Base-by-base conservation (phyloP, 108 stramenopile genomes). In the Discostella pseudostelligera region DNA sequence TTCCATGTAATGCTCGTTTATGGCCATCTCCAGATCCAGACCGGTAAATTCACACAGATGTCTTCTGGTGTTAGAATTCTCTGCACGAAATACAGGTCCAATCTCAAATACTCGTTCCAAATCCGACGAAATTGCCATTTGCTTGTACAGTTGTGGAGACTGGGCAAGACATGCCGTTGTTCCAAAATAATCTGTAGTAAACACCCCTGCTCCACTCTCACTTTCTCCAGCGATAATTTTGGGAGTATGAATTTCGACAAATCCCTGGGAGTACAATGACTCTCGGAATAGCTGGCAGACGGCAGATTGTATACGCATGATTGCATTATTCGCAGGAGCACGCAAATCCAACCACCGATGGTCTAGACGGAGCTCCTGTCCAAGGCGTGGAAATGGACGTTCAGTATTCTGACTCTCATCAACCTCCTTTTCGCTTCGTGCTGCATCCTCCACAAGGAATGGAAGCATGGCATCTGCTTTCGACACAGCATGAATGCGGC, bases 1-100 rank as follows among this genome's bases (percentile, higher is more conserved):
- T 67, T 98, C 97, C 81, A 89, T 87, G 87, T 98, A 98, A 74
- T 96, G 96, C 45, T 96, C 95, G 13, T 85, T 76, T 66, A 98
- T 97, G 36, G 91, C 81, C 97, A 98, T 97, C 76, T 98, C 97
- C 45, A 98, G 74, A 72, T 98, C 97, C 32, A 98, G 71, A 11
- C 97, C 97, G 12, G 93, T 96, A 59, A 98, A 98, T 69, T 98
- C 97, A 57, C 96, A 97, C 25, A 98, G 67, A 78, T 98, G 97
- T 8, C 95, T 76, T 16, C 97, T 70, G 12, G 97, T 98, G 68
- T 97, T 74, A 28, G 93, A 95, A 53, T 97, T 96, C 71, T 98
- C 97, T 0, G 97, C 97, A 16, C 97, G 83, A 71, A 98, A 98
- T 14, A 98, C 97, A 0, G 97, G 97, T 2, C 96, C 97, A 45